Evolutionary conservation across 192 early-diverging fungal species (phyloP).

Genomic region (Backusella sp.): DNA sequence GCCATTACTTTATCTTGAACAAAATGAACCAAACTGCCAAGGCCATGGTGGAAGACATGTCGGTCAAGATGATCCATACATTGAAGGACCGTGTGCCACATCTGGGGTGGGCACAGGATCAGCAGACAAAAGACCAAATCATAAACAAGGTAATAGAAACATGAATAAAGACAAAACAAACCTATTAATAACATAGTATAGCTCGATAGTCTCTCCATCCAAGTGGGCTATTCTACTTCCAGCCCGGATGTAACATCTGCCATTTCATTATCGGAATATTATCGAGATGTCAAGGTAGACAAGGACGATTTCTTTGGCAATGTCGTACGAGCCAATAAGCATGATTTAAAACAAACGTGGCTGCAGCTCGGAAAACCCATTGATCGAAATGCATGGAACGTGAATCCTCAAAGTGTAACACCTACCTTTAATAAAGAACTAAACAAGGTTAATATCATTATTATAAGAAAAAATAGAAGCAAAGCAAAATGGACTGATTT

Average conservation of each 20-base stretch:
- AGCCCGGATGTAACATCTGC: conserved; percentile 6
- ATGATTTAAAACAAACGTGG: conserved; percentile 26
- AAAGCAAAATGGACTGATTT: background rate
- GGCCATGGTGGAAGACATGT: background rate
- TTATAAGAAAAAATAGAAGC: background rate
- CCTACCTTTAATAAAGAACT: conserved; percentile 44
- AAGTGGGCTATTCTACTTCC: conserved; percentile 12
- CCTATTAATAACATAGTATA: background rate
- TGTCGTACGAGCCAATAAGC: conserved; percentile 18
- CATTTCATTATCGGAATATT: conserved; percentile 15
- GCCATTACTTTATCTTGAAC: conserved; percentile 41
- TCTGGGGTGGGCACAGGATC: background rate
- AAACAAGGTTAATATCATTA: conserved; percentile 45
- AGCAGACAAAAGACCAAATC: background rate
- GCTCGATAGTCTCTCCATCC: conserved; percentile 6
- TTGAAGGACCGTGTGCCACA: background rate
- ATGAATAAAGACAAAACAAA: background rate
- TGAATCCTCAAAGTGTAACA: conserved; percentile 55
- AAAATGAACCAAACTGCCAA: background rate
- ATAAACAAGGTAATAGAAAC: background rate
- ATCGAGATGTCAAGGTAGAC: background rate
- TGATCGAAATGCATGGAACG: conserved; percentile 45
- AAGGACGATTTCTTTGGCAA: conserved; percentile 7
- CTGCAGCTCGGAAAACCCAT: conserved; percentile 34
- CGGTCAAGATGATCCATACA: background rate